Evolutionary conservation across 371 early-diverging fungal genomes (phyloP).

Genomic region (Dinochytrium kinnereticum): DNA sequence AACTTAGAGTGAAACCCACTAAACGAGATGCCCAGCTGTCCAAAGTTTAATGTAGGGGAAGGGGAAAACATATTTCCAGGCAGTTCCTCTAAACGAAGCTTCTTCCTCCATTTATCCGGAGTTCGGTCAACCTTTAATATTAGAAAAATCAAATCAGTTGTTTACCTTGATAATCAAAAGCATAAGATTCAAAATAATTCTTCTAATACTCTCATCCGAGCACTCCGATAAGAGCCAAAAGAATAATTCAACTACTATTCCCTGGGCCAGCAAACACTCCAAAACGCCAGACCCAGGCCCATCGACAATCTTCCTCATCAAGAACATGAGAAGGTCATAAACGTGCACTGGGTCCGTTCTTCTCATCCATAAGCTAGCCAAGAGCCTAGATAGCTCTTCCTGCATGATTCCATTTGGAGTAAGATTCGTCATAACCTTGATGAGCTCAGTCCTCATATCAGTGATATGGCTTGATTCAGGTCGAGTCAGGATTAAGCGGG

Average conservation of each 20-base stretch:
- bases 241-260: slow-evolving; percentile 21
- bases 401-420: slow-evolving; percentile 22
- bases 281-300: not conserved
- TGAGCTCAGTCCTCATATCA: slow-evolving; percentile 39
- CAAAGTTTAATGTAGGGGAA: not conserved
- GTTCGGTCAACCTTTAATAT: slow-evolving; percentile 22
- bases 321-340: slow-evolving; percentile 23
- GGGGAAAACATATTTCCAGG: slow-evolving; percentile 20
- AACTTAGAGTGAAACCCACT: slow-evolving; percentile 18
- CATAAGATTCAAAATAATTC: slow-evolving; percentile 19
- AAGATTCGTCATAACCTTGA: slow-evolving; percentile 18
- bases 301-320: not conserved
- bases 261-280: slow-evolving; percentile 26
- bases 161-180: slow-evolving; percentile 27
- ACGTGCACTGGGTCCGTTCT: slow-evolving; percentile 25
- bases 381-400: slow-evolving; percentile 27
- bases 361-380: slow-evolving; percentile 21
- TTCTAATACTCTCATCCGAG: slow-evolving; percentile 16
- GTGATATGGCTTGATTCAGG: slow-evolving; percentile 25
- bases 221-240: slow-evolving; percentile 25
- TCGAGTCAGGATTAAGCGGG: slow-evolving; percentile 25
- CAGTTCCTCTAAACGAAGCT: slow-evolving; percentile 39
- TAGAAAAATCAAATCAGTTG: not conserved
- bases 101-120: slow-evolving; percentile 42
- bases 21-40: slow-evolving; percentile 21